A percentile compares a stretch with the other conserved stretches of the same genome.
Conservation (phyloP, 495 filamentous ascomycete genomes). For the Penicillium antarcticum region DNA sequence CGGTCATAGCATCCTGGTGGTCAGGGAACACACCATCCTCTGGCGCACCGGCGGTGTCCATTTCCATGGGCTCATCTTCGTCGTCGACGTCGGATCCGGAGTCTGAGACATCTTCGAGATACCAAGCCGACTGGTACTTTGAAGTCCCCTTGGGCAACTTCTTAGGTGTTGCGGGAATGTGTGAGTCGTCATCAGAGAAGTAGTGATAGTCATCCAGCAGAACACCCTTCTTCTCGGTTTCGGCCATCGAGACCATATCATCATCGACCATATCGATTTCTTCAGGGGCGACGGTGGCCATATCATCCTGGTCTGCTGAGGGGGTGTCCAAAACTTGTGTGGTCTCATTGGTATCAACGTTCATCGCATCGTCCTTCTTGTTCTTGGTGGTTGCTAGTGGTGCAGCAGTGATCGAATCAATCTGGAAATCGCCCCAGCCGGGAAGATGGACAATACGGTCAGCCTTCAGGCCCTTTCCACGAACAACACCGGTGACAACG, state of each 20-base stretch:
- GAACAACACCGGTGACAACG: conserved; percentile 79
- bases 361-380: conserved; percentile 66
- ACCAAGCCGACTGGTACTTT: conserved; percentile 92
- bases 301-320: conserved; percentile 72
- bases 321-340: conserved; percentile 62
- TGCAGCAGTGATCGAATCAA: conserved; percentile 78
- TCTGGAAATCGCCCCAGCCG: conserved; percentile 93
- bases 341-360: conserved; percentile 54
- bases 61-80: conserved; percentile 49
- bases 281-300: conserved; percentile 82
- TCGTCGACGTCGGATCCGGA: conserved; percentile 82
- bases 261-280: conserved; percentile 72
- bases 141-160: conserved; percentile 88
- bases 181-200: conserved; percentile 86
- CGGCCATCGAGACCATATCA: conserved; percentile 53
- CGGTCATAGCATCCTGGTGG: conserved; percentile 65
- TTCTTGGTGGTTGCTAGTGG: conserved; percentile 51
- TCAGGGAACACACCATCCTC: conserved; percentile 79
- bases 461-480: conserved; percentile 82
- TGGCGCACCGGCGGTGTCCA: conserved; percentile 52
- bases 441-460: conserved; percentile 88
- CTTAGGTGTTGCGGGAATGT: conserved; percentile 60
- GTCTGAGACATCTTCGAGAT: conserved; percentile 78
- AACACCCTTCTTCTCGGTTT: conserved; percentile 69
- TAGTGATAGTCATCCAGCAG: conserved; percentile 96